phyloP scores from a whole-genome alignment of 2,329 filamentous ascomycete species.

The Penicillium expansum region DNA sequence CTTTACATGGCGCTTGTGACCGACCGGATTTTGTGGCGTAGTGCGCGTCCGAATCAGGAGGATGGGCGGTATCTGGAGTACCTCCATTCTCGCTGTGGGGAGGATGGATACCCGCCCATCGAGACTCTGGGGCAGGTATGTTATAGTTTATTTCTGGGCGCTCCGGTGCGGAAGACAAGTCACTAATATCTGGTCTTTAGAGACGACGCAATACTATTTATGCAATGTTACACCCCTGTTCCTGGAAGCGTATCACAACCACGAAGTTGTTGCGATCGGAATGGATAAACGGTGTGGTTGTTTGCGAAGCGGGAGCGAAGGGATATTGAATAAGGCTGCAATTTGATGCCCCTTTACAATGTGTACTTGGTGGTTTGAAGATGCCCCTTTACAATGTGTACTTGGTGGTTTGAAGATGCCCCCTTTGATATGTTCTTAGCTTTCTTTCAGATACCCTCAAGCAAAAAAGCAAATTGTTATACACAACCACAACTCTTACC shows the following conservation, averaged over 20 bases:
- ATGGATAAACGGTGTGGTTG: conserved; percentile 25
- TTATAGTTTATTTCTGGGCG: neutral
- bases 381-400: neutral
- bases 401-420: neutral
- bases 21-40: conserved; percentile 28
- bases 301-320: conserved; percentile 24
- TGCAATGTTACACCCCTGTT: conserved; percentile 30
- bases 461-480: neutral
- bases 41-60: conserved; percentile 21
- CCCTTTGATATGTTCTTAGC: neutral
- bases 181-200: conserved; percentile 4
- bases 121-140: conserved; percentile 26
- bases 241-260: conserved; percentile 24
- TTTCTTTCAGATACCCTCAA: neutral
- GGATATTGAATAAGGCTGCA: neutral
- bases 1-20: conserved; percentile 29
- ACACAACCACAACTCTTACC: no score
- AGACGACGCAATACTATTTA: conserved; percentile 30
- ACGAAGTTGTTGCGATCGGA: conserved; percentile 24
- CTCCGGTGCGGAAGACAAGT: neutral
- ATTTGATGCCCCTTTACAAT: neutral
- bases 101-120: conserved; percentile 28
- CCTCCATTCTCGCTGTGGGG: conserved; percentile 11
- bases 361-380: neutral
- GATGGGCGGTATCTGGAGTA: conserved; percentile 29